Percentiles rank a stretch among this genome's conserved stretches.
Conservation (phyloP, 2,329 filamentous ascomycete species). For the Cladosporium phlei region DNA sequence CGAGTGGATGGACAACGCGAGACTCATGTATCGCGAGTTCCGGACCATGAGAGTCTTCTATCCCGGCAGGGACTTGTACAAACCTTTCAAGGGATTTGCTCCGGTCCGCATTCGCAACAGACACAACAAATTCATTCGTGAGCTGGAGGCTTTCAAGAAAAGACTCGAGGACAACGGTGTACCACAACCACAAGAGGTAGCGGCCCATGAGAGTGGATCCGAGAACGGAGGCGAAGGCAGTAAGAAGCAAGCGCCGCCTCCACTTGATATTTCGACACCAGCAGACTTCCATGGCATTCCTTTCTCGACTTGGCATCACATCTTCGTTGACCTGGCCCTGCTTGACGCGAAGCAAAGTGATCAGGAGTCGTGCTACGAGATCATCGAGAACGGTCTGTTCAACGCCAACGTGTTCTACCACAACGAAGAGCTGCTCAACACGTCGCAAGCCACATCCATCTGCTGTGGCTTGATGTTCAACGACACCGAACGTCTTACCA, state of each 20-base stretch:
- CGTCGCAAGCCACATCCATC: constrained; percentile 24
- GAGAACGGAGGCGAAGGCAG: constrained; percentile 20
- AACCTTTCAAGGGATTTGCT: constrained; percentile 42
- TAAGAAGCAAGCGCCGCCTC: constrained; percentile 13
- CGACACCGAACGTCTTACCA: constrained; percentile 70
- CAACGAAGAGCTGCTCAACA: constrained; percentile 28
- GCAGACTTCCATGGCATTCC: constrained; percentile 68
- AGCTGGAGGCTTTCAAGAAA: constrained; percentile 36
- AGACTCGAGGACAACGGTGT: constrained; percentile 37
- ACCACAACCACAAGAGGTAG: background rate
- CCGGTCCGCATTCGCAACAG: constrained; percentile 1
- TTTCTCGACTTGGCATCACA: constrained; percentile 80
- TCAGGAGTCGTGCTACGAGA: constrained; percentile 68
- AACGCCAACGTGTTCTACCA: constrained; percentile 80
- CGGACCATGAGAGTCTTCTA: constrained; percentile 57
- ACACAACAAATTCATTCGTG: constrained; percentile 21
- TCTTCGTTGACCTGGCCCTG: constrained; percentile 84
- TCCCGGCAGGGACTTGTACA: constrained; percentile 45
- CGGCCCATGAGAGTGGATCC: constrained; percentile 12
- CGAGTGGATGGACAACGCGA: constrained; percentile 56
- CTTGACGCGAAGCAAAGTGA: constrained; percentile 65
- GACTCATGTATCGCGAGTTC: constrained; percentile 57
- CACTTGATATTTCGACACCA: constrained; percentile 33
- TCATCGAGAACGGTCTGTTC: constrained; percentile 67
- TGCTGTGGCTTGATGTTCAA: constrained; percentile 74